Percentiles rank a stretch among this genome's conserved stretches.
These are phyloP conservation scores for Nemania sp. DNA, from an alignment of 2,329 filamentous ascomycete genomes.

Conservation along the genomic window DNA sequence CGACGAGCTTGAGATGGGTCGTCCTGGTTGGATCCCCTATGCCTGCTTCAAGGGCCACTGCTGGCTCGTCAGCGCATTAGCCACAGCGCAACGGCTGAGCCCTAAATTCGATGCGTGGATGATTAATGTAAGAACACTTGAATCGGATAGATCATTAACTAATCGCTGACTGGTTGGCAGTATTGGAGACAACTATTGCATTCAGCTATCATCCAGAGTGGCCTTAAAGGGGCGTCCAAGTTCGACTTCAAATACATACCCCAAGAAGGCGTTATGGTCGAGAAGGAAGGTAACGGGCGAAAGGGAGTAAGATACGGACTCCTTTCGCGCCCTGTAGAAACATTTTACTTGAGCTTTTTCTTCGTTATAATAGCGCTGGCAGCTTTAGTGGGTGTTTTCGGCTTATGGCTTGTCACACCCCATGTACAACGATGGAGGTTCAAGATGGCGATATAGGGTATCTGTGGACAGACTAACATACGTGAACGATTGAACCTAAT, in stretches of 20 bases:
- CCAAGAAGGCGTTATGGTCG: slow-evolving; percentile 22
- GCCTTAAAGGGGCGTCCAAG: slow-evolving; percentile 36
- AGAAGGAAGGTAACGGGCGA: slow-evolving; percentile 31
- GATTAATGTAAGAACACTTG: slow-evolving; percentile 26
- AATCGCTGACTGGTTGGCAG: not conserved
- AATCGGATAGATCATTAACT: too few relatives aligned
- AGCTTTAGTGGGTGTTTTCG: not conserved
- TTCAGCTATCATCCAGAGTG: slow-evolving; percentile 36
- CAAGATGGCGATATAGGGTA: too few relatives aligned
- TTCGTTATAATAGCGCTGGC: slow-evolving; percentile 20
- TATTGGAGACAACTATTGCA: slow-evolving; percentile 33
- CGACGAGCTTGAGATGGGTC: slow-evolving; percentile 40
- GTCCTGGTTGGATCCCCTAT: slow-evolving; percentile 36
- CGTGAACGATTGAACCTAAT: too few relatives aligned
- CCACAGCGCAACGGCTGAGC: slow-evolving; percentile 33
- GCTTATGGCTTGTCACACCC: not conserved
- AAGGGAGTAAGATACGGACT: slow-evolving; percentile 16
- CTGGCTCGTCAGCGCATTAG: slow-evolving; percentile 38
- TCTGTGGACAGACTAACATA: too few relatives aligned
- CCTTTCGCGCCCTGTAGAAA: slow-evolving; percentile 32
- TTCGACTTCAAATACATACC: slow-evolving; percentile 43
- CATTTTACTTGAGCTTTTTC: slow-evolving; percentile 33
- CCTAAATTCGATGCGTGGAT: slow-evolving; percentile 34
- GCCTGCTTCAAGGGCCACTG: slow-evolving; percentile 40
- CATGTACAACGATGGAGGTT: not conserved